Base-by-base conservation (phyloP, 106 monocot genomes). In the Cymbidium sinense region DNA sequence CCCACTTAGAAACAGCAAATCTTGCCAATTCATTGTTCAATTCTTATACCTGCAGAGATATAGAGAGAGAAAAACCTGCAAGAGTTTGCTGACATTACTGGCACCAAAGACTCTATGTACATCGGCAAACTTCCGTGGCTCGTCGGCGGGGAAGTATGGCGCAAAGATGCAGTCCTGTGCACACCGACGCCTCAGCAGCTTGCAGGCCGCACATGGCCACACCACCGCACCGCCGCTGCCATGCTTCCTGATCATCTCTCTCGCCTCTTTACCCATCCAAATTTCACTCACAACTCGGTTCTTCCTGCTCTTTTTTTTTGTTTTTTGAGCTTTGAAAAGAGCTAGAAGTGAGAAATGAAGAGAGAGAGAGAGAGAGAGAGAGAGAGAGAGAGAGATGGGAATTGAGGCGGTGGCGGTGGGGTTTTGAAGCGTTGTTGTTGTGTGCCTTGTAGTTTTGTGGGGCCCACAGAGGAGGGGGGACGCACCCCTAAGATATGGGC, bases 61-160 rank as follows among this genome's bases (percentile, higher is more conserved):
- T 7, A 5, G 34, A 20, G 34, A 70, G 20, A 18, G 2, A 18
- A 70, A 30, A 70, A 89, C 91, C 91, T 91, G 91, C 35, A 91
- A 67, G 82, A 93, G 87, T 80, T 93, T 93, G 90, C 86, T 83
- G 62, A 90, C 88, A 70, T 93, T 93, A 80, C 93, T 93, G 2
- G 93, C 93, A 9, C 93, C 93, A 30, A 93, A 93, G 78, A 93
- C 86, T 86, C 84, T 93, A 80, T 93, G 93, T 50, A 93, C 90
- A 34, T 85, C 86, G 70, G 90, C 93, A 67, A 93, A 93, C 87
- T 88, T 93, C 58, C 84, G 87, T 4, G 78, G 85, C 74, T 81
- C 85, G 0, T 67, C 75, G 0, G 84, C 75, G 33, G 84, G 84
- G 67, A 84, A 84, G 67, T 84, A 79, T 1, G 84, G 84, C 51